Evolutionary conservation across 768 basidiomycete species (phyloP), one percentile per base, ranked within the genome.

Genomic region (Lactarius sp.): DNA sequence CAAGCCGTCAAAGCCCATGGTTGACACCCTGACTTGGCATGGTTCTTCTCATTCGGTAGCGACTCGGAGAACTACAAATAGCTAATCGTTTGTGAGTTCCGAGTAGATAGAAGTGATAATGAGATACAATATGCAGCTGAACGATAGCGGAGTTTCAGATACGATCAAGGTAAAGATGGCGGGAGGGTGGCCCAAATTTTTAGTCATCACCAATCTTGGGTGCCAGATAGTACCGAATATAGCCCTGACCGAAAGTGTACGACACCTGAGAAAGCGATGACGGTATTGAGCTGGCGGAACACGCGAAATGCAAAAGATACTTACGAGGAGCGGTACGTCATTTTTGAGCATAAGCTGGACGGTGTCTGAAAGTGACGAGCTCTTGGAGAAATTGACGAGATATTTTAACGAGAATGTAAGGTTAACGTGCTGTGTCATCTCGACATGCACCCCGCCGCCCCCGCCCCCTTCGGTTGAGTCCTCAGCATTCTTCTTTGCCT

Each of bases 391-490:
- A 78, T 97, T 98, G 74, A 91, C 87, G 34, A 98, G 86, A 76
- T 98, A 99, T 75, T 98, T 98, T 70, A 98, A 79, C 37, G 92
- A 94, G 80, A 98, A 98, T 1, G 94, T 98, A 54, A 98, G 80
- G 49, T 86, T 83, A 66, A 99, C 96, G 66, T 91, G 85, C 73
- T 90, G 87, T 71, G 93, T 92, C 83, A 97, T 89, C 75, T 90
- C 85, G 72, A 97, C 89, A 65, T 77, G 74, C 53, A 96, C 87
- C n/a, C 78, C 80, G 52, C 80, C 83, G 13, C 77, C 76, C 0
- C 72, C 72, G 14, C 79, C 78, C 2, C 78, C 75, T 4, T 83
- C 82, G 22, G 6, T 16, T 8, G 41, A 33, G 2, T 82, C 80
- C 20, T 85, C 85, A 7, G 81, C 81, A 0, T 74, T 74, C 60